Conservation (phyloP, 1,284 basidiomycete species). For the Jaminaea rosea region DNA sequence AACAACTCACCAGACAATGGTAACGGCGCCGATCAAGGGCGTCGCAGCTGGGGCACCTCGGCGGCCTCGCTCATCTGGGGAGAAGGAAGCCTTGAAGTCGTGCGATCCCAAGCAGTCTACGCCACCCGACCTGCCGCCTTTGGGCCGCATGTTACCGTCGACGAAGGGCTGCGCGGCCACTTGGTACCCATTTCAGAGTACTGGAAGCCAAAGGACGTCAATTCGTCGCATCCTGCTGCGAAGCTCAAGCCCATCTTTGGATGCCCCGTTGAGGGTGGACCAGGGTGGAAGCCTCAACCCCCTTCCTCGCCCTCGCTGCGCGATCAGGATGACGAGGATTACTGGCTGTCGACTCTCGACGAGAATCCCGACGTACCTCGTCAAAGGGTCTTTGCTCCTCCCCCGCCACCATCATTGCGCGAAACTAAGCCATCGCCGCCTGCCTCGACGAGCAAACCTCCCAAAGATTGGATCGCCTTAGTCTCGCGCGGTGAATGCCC, state of each 20-base stretch:
- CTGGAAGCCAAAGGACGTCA: constrained; percentile 2
- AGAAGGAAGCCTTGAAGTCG: neutral
- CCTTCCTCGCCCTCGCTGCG: constrained; percentile 5
- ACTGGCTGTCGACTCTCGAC: neutral
- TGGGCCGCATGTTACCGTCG: constrained; percentile 27
- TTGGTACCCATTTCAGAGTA: constrained; percentile 34
- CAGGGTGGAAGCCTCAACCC: constrained; percentile 17
- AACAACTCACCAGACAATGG: too few species aligned
- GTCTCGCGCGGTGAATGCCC: constrained; percentile 41
- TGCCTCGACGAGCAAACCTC: constrained; percentile 14
- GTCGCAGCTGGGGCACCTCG: neutral
- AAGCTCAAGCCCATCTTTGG: constrained; percentile 17
- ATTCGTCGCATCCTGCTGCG: constrained; percentile 6
- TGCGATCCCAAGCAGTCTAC: constrained; percentile 31
- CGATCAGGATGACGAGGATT: constrained; percentile 18
- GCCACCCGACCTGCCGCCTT: constrained; percentile 41
- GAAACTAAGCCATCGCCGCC: too few species aligned
- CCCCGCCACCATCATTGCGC: too few species aligned
- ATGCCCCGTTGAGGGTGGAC: constrained; percentile 29
- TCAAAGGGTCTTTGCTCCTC: too few species aligned
- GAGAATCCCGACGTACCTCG: neutral
- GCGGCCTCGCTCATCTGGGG: neutral
- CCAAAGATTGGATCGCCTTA: constrained; percentile 40
- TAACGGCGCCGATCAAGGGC: too few species aligned
- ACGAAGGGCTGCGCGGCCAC: constrained; percentile 28